Conservation (phyloP, 257 asterid species). For the Solanum corneliomulleri region DNA sequence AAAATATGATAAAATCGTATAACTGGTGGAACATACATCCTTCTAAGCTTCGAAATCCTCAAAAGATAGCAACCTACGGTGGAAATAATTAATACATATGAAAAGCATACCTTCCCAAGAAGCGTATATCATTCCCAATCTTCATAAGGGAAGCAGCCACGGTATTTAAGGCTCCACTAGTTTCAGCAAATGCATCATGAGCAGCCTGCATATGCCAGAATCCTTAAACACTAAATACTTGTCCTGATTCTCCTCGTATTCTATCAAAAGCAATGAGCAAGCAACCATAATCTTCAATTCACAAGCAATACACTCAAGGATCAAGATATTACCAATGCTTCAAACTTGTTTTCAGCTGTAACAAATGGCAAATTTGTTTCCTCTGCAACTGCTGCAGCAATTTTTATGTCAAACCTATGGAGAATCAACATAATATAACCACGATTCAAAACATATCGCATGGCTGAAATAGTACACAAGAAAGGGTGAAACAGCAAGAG, state of each 20-base stretch:
- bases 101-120: slow-evolving; percentile 75
- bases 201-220: slow-evolving; percentile 61
- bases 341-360: slow-evolving; percentile 99
- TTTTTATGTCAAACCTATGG: slow-evolving; percentile 81
- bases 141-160: slow-evolving; percentile 86
- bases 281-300: not conserved
- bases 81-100: slow-evolving; percentile 7
- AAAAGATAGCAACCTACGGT: not conserved
- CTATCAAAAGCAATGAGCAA: not conserved
- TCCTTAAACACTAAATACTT: not conserved
- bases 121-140: slow-evolving; percentile 91
- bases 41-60: not conserved
- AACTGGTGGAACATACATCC: not conserved
- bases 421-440: not conserved
- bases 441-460: not conserved
- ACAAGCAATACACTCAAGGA: not conserved
- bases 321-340: slow-evolving; percentile 69
- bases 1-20: not conserved
- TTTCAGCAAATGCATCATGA: slow-evolving; percentile 93
- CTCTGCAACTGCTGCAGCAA: slow-evolving; percentile 96
- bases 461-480: not conserved
- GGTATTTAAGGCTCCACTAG: slow-evolving; percentile 94
- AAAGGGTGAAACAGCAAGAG: not conserved
- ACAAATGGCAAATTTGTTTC: slow-evolving; percentile 91
- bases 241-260: not conserved